Percentiles rank a stretch among this genome's conserved stretches.
Evolutionary conservation across 108 stramenopile species (phyloP).

Genomic region (Fragilaria crotonensis): DNA sequence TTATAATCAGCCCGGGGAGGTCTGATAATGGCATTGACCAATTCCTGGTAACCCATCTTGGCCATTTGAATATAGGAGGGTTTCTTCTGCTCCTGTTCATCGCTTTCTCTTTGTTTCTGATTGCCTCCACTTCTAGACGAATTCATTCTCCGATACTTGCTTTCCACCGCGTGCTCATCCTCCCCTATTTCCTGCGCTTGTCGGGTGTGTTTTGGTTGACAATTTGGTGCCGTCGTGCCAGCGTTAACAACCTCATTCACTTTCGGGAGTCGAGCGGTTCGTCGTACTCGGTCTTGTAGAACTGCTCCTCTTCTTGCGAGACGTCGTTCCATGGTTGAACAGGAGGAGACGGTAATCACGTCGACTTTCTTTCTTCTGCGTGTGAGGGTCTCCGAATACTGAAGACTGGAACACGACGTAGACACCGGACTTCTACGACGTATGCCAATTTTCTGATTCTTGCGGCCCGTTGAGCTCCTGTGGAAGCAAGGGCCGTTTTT

Average conservation of each 20-base stretch:
- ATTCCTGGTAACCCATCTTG: conserved; percentile 80
- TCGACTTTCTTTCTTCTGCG: too few species aligned
- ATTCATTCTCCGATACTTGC: conserved; percentile 5
- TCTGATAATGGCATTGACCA: conserved; percentile 97
- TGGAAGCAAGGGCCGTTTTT: too few species aligned
- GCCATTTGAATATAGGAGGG: conserved; percentile 75
- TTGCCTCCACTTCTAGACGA: conserved; percentile 4
- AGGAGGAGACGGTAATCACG: too few species aligned
- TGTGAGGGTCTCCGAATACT: too few species aligned
- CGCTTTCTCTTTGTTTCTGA: conserved; percentile 19
- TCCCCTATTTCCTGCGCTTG: background rate
- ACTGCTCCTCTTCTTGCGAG: conserved; percentile 40
- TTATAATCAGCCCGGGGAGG: conserved; percentile 91
- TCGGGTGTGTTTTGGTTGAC: conserved; percentile 68
- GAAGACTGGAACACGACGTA: too few species aligned
- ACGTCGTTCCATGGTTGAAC: conserved; percentile 41
- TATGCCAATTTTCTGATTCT: too few species aligned
- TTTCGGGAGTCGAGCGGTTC: conserved; percentile 41
- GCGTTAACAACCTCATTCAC: conserved; percentile 54
- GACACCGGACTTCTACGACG: too few species aligned
- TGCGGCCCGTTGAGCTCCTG: too few species aligned
- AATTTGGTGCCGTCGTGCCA: conserved; percentile 68
- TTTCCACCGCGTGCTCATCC: background rate
- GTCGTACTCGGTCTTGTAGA: conserved; percentile 33
- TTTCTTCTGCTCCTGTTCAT: conserved; percentile 34